Base-by-base conservation (phyloP, 2,329 filamentous ascomycete species). In the Graphiopsis chlorocephala region DNA sequence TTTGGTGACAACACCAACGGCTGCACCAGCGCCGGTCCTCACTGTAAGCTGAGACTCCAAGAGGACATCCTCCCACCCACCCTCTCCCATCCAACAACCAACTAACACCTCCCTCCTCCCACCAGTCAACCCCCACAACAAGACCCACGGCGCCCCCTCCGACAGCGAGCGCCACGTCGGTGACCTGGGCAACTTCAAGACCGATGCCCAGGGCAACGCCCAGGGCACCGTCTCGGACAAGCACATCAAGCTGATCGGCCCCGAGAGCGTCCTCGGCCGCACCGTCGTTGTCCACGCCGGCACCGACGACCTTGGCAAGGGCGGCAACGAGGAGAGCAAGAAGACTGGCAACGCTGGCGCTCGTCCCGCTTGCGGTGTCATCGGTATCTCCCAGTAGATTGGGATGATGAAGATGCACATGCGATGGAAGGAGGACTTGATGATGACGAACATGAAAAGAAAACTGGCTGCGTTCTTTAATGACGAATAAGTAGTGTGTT, bases 1-100 rank as follows among this genome's bases (percentile, higher is more conserved):
- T 99, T 97, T 77, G 95, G 95, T 80, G 95, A 98, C 87, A 98
- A 98, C 88, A 98, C 95, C 86, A 99, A 99, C 84, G 95, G 95
- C 81, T 99, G 95, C 91, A 98, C 94, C 72, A 96, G 91, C 72
- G 95, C 95, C 72, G 95, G 95, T 63, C 94, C 95, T 81, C 95
- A 99, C 86, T 99, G 93, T 96, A 84, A 79, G 91, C 83, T 26
- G 48, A 52, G 14, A 5, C 20, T 25, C 1, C 20, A 48, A 20
- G 25, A 28, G 17, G 11, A 3, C 14, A 15, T 45, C 38, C 14
- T 45, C 14, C 17, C 3, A 31, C 50, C 48, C 25, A 23, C 48
- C 6, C 50, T 26, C 15, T 26, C 15, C 25, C 28, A 31, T 58
- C 17, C 52, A 61, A 26, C 35, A 25, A 57, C 67, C 66, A 45